phyloP scores from a whole-genome alignment of 768 basidiomycete species.

The Clathrus columnatus region DNA sequence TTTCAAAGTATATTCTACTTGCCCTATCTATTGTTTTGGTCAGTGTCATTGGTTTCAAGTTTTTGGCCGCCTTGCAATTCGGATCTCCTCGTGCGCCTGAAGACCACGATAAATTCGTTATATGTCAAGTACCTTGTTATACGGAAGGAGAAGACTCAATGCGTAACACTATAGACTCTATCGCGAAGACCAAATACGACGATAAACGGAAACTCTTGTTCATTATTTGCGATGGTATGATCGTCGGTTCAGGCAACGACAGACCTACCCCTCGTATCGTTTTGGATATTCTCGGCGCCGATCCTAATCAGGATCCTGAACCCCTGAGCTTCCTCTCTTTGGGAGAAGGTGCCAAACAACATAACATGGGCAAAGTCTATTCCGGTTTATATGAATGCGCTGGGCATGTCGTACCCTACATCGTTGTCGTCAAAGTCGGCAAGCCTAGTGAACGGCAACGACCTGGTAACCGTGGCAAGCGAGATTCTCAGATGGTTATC shows the following conservation, averaged over 20 bases:
- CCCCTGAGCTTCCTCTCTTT: slow-evolving; percentile 90
- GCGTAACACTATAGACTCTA: slow-evolving; percentile 82
- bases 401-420: slow-evolving; percentile 93
- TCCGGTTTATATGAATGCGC: slow-evolving; percentile 90
- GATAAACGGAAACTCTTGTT: slow-evolving; percentile 95
- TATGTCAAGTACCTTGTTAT: slow-evolving; percentile 98
- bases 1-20: slow-evolving; percentile 86
- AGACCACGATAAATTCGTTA: slow-evolving; percentile 94
- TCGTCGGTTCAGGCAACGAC: slow-evolving; percentile 95
- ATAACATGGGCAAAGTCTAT: slow-evolving; percentile 98
- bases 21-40: slow-evolving; percentile 89
- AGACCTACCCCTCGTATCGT: slow-evolving; percentile 94
- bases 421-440: slow-evolving; percentile 88
- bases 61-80: slow-evolving; percentile 85
- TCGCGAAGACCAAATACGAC: slow-evolving; percentile 92
- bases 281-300: slow-evolving; percentile 90
- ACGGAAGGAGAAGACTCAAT: slow-evolving; percentile 90
- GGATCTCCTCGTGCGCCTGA: slow-evolving; percentile 73
- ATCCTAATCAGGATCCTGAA: slow-evolving; percentile 89
- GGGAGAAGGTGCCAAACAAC: slow-evolving; percentile 91
- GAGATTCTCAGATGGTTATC: slow-evolving; percentile 92
- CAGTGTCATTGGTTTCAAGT: slow-evolving; percentile 91
- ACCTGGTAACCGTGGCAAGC: slow-evolving; percentile 96
- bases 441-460: slow-evolving; percentile 89
- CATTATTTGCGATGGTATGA: slow-evolving; percentile 96